Evolutionary conservation across 768 basidiomycete species (phyloP).

Genomic region (Lentinula detonsa): DNA sequence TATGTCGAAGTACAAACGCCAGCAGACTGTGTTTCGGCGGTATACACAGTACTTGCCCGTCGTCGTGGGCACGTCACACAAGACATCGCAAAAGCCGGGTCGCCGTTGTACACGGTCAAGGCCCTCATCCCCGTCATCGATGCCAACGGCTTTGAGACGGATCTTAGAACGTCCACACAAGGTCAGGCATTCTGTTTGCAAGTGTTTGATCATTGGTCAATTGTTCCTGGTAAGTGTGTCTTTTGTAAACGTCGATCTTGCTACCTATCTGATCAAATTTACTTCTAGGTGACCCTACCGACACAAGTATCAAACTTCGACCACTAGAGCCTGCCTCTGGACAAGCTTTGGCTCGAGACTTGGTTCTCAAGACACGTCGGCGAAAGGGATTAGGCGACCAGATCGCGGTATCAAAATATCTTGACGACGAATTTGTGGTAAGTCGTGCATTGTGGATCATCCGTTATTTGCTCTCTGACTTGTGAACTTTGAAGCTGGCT

Average conservation of each 20-base stretch:
- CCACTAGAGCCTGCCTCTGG: constrained; percentile 97
- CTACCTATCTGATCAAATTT: not conserved
- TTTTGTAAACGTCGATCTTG: not conserved
- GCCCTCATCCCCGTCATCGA: constrained; percentile 98
- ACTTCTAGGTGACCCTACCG: constrained; percentile 85
- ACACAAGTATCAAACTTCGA: constrained; percentile 92
- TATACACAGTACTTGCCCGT: constrained; percentile 97
- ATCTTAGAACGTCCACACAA: constrained; percentile 94
- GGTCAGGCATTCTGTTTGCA: constrained; percentile 99
- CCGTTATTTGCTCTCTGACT: constrained; percentile 1
- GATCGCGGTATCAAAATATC: constrained; percentile 94
- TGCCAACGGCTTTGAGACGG: constrained; percentile 98
- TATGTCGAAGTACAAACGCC: constrained; percentile 99
- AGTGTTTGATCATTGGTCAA: constrained; percentile 97
- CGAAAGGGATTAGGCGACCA: constrained; percentile 96
- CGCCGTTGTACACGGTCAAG: constrained; percentile 96
- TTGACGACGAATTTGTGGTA: constrained; percentile 96
- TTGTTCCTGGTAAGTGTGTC: constrained; percentile 79
- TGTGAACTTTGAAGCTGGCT: constrained; percentile 56
- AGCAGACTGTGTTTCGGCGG: constrained; percentile 96
- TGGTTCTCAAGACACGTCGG: constrained; percentile 93
- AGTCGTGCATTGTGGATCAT: constrained; percentile 20
- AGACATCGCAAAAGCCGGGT: constrained; percentile 96
- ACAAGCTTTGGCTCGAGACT: constrained; percentile 88
- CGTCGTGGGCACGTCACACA: constrained; percentile 99